Conservation (phyloP, 352 stramenopile genomes). For the Phytophthora pini region DNA sequence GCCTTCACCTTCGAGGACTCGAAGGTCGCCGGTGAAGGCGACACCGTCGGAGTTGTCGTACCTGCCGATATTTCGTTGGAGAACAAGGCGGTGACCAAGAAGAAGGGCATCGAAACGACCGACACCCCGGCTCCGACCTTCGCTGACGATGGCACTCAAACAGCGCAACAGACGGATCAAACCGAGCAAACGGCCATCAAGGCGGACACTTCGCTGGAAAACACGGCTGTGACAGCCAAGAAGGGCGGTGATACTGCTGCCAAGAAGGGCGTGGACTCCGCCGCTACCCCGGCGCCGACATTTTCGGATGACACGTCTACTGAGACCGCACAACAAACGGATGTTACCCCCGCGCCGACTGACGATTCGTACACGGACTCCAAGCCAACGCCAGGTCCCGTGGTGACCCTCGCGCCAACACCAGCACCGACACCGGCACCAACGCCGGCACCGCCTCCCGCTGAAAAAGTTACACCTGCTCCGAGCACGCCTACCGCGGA, state of each 20-base stretch:
- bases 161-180: constrained; percentile 7
- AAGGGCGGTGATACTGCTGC: neutral
- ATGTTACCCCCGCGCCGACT: constrained; percentile 24
- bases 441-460: neutral
- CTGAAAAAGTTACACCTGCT: constrained; percentile 9
- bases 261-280: constrained; percentile 18
- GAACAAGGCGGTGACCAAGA: constrained; percentile 22
- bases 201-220: constrained; percentile 13
- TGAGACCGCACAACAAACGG: constrained; percentile 25
- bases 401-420: constrained; percentile 14
- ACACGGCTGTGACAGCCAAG: constrained; percentile 17
- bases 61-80: constrained; percentile 25
- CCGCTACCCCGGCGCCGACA: constrained; percentile 29
- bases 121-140: constrained; percentile 23
- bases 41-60: constrained; percentile 31
- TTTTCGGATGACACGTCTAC: constrained; percentile 21
- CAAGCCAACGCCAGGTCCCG: constrained; percentile 16
- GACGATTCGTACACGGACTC: constrained; percentile 22
- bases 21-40: constrained; percentile 30
- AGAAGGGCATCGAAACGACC: constrained; percentile 18
- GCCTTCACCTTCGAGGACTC: constrained; percentile 36
- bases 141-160: constrained; percentile 9
- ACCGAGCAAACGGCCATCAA: constrained; percentile 14
- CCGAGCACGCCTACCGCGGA: constrained; percentile 2
- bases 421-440: neutral